Base-by-base conservation (phyloP, 2,329 filamentous ascomycete genomes). In the Pseudovirgaria hyperparasitica region DNA sequence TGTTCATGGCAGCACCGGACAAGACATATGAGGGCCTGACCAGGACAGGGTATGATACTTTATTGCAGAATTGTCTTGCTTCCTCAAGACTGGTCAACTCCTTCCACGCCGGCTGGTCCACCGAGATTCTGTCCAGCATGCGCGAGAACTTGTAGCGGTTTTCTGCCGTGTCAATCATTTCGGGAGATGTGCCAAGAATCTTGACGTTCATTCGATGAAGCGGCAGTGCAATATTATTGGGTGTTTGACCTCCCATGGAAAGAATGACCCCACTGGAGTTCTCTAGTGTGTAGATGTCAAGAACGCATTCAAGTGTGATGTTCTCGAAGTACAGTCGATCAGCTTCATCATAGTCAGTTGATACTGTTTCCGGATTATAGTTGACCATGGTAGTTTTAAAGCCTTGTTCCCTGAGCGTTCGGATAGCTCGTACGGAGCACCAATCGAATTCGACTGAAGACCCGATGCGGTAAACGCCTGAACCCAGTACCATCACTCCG, bases 371-470 rank as follows among this genome's bases (percentile, higher is more conserved):
- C 0, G 86, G 86, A 46, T 94, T 93, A 48, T 79, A 82, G 45
- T 92, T 92, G 26, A 92, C 76, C 87, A 96, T 96, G 45, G 96
- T 76, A 0, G 90, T 96, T 67, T 96, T 96, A 63, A 78, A 74
- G 3, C 81, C 81, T 33, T 76, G 71, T 38, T 82, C 72, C 26
- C 90, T 74, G 6, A 98, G 69, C 2, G 90, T 96, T 36, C 87
- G 76, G 36, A 96, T 92, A 5, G 90, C 84, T 33, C 87, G 70
- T 16, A 98, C 90, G 4, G 90, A 93, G 55, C 90, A 96, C 90
- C 90, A 98, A 57, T 98, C 90, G 54, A 98, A 98, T 52, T 98
- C 90, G 32, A 98, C 90, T 0, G 87, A 94, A 0, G 86, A 94
- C 39, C 90, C 90, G 38, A 98, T 98, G 34, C 90, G 75, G 65